Conservation (phyloP, 306 rosid species). For the Medicago arabica region DNA sequence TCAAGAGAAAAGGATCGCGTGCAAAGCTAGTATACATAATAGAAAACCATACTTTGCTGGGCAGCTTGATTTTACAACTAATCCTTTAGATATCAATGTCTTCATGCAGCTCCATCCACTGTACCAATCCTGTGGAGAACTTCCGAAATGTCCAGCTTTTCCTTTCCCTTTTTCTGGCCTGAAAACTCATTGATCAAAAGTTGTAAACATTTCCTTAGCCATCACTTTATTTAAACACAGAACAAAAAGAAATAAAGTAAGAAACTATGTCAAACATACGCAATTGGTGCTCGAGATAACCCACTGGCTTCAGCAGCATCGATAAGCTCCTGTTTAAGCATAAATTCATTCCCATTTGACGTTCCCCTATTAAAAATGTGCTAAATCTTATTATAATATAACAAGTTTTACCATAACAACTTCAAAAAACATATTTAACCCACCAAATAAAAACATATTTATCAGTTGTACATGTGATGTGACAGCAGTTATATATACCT, state of each 20-base stretch:
- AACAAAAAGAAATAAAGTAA: conserved; percentile 3
- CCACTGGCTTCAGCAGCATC: conserved; percentile 97
- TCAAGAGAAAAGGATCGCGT: neutral
- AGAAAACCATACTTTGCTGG: conserved; percentile 80
- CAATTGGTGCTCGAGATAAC: conserved; percentile 80
- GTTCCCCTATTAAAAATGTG: conserved; percentile 63
- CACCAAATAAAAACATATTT: neutral
- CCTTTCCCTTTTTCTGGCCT: conserved; percentile 92
- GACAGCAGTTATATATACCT: conserved; percentile 49
- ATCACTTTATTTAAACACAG: conserved; percentile 18
- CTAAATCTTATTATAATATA: conserved; percentile 36
- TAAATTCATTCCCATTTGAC: conserved; percentile 76
- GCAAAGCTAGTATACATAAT: neutral
- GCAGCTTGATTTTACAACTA: conserved; percentile 83
- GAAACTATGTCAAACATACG: conserved; percentile 52
- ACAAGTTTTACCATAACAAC: neutral
- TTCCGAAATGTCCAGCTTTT: conserved; percentile 64
- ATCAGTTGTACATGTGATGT: conserved; percentile 5
- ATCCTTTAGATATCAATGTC: conserved; percentile 76
- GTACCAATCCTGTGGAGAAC: conserved; percentile 84
- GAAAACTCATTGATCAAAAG: conserved; percentile 44
- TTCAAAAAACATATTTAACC: conserved; percentile 9
- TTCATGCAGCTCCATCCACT: conserved; percentile 95
- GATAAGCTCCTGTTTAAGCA: conserved; percentile 88
- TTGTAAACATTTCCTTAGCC: conserved; percentile 17